Base-by-base conservation (phyloP, 495 filamentous ascomycete species). In the Penicillium ochrochloron region DNA sequence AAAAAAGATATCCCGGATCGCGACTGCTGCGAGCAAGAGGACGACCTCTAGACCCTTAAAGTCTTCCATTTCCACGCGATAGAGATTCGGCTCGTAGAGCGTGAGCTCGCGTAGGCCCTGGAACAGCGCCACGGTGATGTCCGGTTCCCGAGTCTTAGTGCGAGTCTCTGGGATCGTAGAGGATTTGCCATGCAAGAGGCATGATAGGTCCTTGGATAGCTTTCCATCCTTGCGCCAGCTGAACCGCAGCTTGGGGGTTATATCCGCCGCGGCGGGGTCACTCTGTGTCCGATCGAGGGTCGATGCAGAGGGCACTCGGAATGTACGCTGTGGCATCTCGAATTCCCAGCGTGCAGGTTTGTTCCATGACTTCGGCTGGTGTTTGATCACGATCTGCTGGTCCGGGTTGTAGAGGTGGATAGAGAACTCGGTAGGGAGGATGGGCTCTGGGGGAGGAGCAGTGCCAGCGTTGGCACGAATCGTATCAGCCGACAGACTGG, bases 351-450 rank as follows among this genome's bases (percentile, higher is more conserved):
- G 84, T 25, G 91, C 86, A 29, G 87, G 88, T 53, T 86, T 87
- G 67, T 89, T 91, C 91, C 92, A 96, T 57, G 86, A 83, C 57
- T 90, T 90, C 46, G 86, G 79, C 61, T 90, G 85, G 73, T 91
- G 85, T 72, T 82, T 87, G 48, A 98, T 82, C 0, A 79, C 59
- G 31, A 98, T 79, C 64, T 90, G 81, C 75, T 96, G 94, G 78
- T 97, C 94, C 0, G 95, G 95, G 71, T 97, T 93, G 84, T 97
- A 98, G 12, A 99, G 88, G 66, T 94, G 90, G 58, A 98, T 84
- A 19, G 84, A 83, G 74, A 98, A 97, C 56, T 84, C 84, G 48
- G 85, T 85, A 1, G 95, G 95, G 37, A 94, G 79, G 25, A 93
- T 82, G 12, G 94, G 89, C 68, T 93, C 89, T 0, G 90, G 87